Base-by-base conservation (phyloP, 2,329 filamentous ascomycete species). In the Bipolaris cookei region DNA sequence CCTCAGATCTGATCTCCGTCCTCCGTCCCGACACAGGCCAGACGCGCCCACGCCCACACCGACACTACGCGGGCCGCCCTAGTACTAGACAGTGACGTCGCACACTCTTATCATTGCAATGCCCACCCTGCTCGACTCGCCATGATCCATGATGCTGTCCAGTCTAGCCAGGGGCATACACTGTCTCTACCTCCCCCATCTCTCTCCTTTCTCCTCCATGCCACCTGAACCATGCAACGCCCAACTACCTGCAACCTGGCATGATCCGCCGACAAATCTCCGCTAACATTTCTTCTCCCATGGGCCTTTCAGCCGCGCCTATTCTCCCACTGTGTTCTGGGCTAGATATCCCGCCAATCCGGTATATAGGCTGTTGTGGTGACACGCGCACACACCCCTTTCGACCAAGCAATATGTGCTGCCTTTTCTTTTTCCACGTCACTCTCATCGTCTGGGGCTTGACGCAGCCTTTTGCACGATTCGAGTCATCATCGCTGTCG, bases 401-500 rank as follows among this genome's bases (percentile, higher is more conserved):
- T 23, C n/a, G 28, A 18, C 34, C 35, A 28, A 38, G 34, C 46
- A 11, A 18, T 11, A 8, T 30, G 25, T 23, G 43, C 13, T 38
- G 38, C 28, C 42, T 34, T 16, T 18, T 18, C 41, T 30, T 20
- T 34, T 18, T 25, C 8, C 16, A 21, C 34, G 39, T 18, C 28
- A 30, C 28, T 30, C 28, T 50, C 14, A 42, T 34, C 48, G 16
- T n/a, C 14, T 16, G 16, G 10, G 28, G 2, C 34, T 34, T 23
- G 28, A 45, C 39, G 25, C 35, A 48, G n/a, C 5, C 25, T 30
- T 30, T 20, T 18, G 23, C 8, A 7, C 25, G 13, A 6, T 21
- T 39, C 23, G 11, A 18, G 34, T 11, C 34, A 47, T 77, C 73
- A 95, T 68, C 89, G 84, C 67, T 90, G 88, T 62, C 86, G 85